phyloP scores from a whole-genome alignment of 2,329 filamentous ascomycete genomes.

The Fusarium pininemorale region DNA sequence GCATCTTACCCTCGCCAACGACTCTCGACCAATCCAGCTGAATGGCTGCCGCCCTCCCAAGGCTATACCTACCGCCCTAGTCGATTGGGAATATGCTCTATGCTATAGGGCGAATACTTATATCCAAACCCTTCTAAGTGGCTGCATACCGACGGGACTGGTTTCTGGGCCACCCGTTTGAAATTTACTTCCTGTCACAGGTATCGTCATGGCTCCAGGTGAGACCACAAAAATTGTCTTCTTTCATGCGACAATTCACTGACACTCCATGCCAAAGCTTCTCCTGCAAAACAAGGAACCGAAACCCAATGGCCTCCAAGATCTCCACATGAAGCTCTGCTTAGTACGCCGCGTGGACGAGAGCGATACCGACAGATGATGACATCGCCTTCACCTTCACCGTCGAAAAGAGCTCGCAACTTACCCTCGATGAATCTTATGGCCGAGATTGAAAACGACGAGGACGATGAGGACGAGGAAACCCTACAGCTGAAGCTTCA shows the following conservation, averaged over 20 bases:
- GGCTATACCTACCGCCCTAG: constrained; percentile 27
- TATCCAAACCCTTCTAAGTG: constrained; percentile 16
- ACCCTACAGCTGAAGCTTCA: constrained; percentile 85
- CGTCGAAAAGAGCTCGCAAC: constrained; percentile 48
- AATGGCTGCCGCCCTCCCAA: constrained; percentile 33
- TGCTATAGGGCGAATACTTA: constrained; percentile 27
- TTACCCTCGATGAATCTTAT: constrained; percentile 46
- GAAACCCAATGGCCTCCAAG: constrained; percentile 72
- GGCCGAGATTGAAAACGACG: constrained; percentile 52
- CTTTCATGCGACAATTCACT: constrained; percentile 12
- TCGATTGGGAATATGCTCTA: constrained; percentile 31
- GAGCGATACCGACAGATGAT: constrained; percentile 75
- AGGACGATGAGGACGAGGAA: constrained; percentile 87
- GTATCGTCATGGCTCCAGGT: constrained; percentile 43
- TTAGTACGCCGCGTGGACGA: constrained; percentile 80
- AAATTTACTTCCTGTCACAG: constrained; percentile 22
- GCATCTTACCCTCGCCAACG: constrained; percentile 12
- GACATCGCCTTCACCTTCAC: constrained; percentile 74
- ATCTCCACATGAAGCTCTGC: constrained; percentile 71
- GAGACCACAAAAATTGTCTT: constrained; percentile 7
- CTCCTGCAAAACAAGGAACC: constrained; percentile 51
- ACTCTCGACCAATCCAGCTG: constrained; percentile 8
- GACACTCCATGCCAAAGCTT: constrained; percentile 28
- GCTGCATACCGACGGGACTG: constrained; percentile 27
- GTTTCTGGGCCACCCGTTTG: constrained; percentile 21